Evolutionary conservation across 345 rosid species (phyloP).

Genomic region (Balakata baccata): DNA sequence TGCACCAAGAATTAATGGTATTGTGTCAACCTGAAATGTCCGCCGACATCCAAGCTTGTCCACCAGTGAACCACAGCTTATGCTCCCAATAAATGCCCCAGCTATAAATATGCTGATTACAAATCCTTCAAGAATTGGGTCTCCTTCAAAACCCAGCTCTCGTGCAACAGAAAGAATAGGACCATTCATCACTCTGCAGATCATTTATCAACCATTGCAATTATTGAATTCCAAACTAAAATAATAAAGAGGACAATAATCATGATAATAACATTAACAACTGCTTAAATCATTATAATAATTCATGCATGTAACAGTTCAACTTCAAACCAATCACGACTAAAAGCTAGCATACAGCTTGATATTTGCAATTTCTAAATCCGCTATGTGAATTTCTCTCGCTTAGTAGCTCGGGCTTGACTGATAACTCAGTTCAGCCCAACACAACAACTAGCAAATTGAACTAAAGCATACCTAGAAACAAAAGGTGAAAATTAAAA

Average conservation of each 20-base stretch:
- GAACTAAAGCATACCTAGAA: no score
- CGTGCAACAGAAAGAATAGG: slow-evolving; percentile 68
- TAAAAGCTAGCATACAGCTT: background rate
- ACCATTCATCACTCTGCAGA: slow-evolving; percentile 76
- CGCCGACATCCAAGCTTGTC: slow-evolving; percentile 69
- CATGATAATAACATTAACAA: no score
- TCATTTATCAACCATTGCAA: background rate
- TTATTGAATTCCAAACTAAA: background rate
- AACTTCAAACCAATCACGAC: background rate
- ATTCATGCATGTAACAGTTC: no score
- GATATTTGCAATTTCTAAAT: background rate
- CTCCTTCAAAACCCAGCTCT: slow-evolving; percentile 72
- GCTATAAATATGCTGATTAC: slow-evolving; percentile 79
- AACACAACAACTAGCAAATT: background rate
- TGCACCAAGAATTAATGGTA: slow-evolving; percentile 67
- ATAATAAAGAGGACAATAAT: background rate
- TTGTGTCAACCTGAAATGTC: slow-evolving; percentile 56
- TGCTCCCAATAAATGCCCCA: slow-evolving; percentile 77
- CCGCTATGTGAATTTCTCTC: no score
- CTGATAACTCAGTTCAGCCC: no score
- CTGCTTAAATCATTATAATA: no score
- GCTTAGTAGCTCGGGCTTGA: no score
- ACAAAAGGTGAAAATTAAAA: no score
- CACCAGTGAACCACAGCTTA: slow-evolving; percentile 50
- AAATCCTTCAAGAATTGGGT: slow-evolving; percentile 64